Conservation (phyloP, 768 basidiomycete species). For the Royoungia palumana region DNA sequence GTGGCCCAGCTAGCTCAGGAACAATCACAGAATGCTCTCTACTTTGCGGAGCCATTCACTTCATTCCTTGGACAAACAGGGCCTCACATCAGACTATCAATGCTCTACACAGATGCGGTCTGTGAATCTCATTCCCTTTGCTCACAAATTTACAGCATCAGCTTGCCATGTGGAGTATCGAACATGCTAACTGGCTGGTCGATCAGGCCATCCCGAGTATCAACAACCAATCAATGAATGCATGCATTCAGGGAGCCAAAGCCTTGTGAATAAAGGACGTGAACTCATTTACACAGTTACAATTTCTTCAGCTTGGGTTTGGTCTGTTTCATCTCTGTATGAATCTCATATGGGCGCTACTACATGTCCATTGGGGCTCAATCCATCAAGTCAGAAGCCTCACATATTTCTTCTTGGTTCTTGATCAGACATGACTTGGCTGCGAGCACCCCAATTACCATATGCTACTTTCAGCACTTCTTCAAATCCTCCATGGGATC, state of each 20-base stretch:
- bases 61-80: not conserved
- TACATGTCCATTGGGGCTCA: not conserved
- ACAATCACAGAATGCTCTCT: not conserved
- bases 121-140: not conserved
- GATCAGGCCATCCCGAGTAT: not conserved
- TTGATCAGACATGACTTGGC: conserved; percentile 27
- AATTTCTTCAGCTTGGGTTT: conserved; percentile 1
- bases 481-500: conserved; percentile 15
- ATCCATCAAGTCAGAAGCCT: not conserved
- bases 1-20: not conserved
- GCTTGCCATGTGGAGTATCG: not conserved
- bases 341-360: conserved; percentile 23
- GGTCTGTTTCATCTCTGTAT: conserved; percentile 34
- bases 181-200: not conserved
- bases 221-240: not conserved
- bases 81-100: not conserved
- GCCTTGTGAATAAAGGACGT: not conserved
- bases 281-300: not conserved
- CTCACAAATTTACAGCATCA: not conserved
- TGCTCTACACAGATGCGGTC: not conserved
- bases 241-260: not conserved
- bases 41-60: not conserved
- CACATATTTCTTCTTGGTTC: conserved; percentile 6
- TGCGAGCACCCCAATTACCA: conserved; percentile 36
- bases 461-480: conserved; percentile 16